Base-by-base conservation (phyloP, 306 rosid genomes). In the Rosa lucieae region DNA sequence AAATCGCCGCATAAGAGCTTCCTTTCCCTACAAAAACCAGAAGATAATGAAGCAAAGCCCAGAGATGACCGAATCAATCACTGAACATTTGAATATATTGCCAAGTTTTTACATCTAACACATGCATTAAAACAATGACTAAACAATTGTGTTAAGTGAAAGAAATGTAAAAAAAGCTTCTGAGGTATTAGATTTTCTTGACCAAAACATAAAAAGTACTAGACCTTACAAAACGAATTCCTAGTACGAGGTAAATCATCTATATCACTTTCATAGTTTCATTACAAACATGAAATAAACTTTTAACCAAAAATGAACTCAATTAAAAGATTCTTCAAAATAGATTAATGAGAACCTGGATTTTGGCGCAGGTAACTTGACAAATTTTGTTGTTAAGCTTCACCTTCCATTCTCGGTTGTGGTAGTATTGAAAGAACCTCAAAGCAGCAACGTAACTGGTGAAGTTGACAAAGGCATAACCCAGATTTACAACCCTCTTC, bases 391-490 rank as follows among this genome's bases (percentile, higher is more conserved):
- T 68, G 75, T 85, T 87, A 17, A 21, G 15, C 0, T 5, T 0
- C 0, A 78, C 89, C 0, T 39, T 39, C 98, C 97, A 93, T 2
- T 35, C n/a, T 4, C 26, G 23, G 13, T 84, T 80, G 0, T 89
- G 46, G 58, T 80, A 86, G 20, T 18, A 37, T 7, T 39, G 0
- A 53, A 43, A 81, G 20, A 93, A 93, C 37, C 71, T 73, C 15
- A 70, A 70, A 0, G 93, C 93, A 17, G 87, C 94, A 0, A 2
- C 4, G 0, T 88, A 8, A 1, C 76, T 78, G 0, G 86, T 88
- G 9, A 93, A 93, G 44, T 90, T 92, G 0, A 92, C 93, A 26
- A 92, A 92, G 0, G 94, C 93, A 20, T 92, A 90, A 0, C 97
- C 93, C 58, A 92, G 67, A 84, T 92, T 92, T 0, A 88, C 55